Base-by-base conservation (phyloP, 768 basidiomycete species). In the Boletus edulis region DNA sequence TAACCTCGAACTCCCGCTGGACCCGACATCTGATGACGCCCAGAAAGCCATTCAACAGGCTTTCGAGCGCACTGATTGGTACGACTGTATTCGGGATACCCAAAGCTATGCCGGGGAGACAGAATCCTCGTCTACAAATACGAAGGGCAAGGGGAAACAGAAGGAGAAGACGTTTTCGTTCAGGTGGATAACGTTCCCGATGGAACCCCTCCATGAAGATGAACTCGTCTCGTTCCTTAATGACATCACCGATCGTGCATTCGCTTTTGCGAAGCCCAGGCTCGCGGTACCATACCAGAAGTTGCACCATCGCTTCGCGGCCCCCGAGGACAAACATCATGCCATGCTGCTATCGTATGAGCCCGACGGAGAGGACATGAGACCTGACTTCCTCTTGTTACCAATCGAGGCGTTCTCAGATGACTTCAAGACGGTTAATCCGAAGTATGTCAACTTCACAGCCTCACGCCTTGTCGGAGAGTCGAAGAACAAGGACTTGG, bases 381-480 rank as follows among this genome's bases (percentile, higher is more conserved):
- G 56, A 5, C 61, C 59, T 2, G 56, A 57, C 45, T 57, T 60
- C 32, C 15, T 62, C 15, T 31, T 63, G 40, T 41, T 63, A 17
- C 62, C 60, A 0, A 43, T 54, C 10, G 34, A 51, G 9, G 61
- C 60, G 4, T 63, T 63, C 35, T 12, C 32, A 9, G 43, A 20
- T 4, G 40, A 44, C 14, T 20, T 37, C 34, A 45, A 45, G 43
- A 44, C 35, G 8, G 43, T 52, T 35, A 27, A 52, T 15, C 13
- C 6, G 3, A 32, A 24, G 12, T 53, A 48, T 10, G 12, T 53
- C 31, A 48, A 48, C 15, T 49, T 53, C 3, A 53, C 45, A 4
- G 45, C 38, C 0, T n/a, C 20, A 4, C 52, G 57, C 3, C 41
- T 58, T 1, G 53, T 55, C 20, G 57, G 61, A 3, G 58, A 53